Conservation (phyloP, 306 rosid genomes). For the Trifolium fragiferum region DNA sequence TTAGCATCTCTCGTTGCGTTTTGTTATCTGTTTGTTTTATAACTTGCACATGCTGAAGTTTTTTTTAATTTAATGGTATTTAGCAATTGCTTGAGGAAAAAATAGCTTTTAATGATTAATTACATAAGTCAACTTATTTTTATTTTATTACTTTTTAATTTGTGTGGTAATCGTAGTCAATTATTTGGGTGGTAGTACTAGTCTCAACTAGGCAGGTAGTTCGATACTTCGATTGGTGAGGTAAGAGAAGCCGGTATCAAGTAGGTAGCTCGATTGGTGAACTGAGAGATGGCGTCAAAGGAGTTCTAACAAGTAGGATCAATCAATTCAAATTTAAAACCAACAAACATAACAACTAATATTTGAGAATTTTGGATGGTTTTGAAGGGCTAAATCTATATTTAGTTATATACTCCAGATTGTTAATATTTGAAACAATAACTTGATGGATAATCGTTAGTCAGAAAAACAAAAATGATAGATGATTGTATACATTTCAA, state of each 20-base stretch:
- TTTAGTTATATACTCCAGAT: background rate
- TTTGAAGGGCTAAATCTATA: background rate
- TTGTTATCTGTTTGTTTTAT: background rate
- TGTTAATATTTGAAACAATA: background rate
- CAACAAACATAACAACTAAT: background rate
- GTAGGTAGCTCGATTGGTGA: background rate
- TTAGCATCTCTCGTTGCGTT: conserved; percentile 1
- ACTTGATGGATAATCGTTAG: too few relatives aligned
- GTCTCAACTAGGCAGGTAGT: background rate
- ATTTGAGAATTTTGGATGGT: background rate
- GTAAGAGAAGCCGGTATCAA: background rate
- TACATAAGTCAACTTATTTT: background rate
- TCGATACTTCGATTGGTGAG: background rate
- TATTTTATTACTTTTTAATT: background rate
- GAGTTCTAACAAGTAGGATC: background rate
- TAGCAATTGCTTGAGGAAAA: background rate
- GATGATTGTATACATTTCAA: background rate
- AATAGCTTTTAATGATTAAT: background rate
- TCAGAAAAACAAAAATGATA: too few relatives aligned
- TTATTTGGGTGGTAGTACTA: background rate
- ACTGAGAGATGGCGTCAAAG: background rate
- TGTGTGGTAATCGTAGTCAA: background rate
- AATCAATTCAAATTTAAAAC: background rate
- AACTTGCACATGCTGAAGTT: background rate
- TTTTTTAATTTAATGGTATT: background rate